A percentile compares a stretch with the other conserved stretches of the same genome.
Evolutionary conservation across 176 grass and related monocot genomes (phyloP).

Genomic region (Panicum miliaceum): DNA sequence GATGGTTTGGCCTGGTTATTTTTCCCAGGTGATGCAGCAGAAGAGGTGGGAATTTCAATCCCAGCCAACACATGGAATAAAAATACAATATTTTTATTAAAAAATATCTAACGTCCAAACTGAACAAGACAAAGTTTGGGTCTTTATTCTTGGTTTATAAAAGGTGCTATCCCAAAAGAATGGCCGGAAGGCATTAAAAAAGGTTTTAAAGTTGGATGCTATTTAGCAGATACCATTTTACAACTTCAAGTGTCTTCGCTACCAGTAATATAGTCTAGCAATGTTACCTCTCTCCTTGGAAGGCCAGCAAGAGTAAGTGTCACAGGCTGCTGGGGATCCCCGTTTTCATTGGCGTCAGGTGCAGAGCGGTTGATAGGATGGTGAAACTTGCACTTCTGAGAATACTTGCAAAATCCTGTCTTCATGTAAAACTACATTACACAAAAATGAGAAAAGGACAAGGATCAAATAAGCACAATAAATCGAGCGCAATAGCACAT

Average conservation of each 20-base stretch:
- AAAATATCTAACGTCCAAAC: slow-evolving; percentile 2
- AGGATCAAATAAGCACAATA: neutral
- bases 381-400: slow-evolving; percentile 91
- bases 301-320: slow-evolving; percentile 80
- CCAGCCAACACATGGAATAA: no score
- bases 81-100: neutral
- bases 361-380: slow-evolving; percentile 70
- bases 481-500: neutral
- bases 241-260: neutral
- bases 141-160: neutral
- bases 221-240: neutral
- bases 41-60: neutral
- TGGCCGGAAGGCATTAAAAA: neutral
- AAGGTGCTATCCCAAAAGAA: neutral
- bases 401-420: slow-evolving; percentile 81
- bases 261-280: neutral
- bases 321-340: slow-evolving; percentile 45
- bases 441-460: neutral
- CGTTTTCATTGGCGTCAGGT: slow-evolving; percentile 29
- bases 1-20: neutral
- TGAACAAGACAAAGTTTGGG: neutral
- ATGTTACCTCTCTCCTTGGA: slow-evolving; percentile 90
- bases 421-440: slow-evolving; percentile 93
- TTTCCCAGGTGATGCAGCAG: neutral
- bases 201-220: neutral